Evolutionary conservation across 495 filamentous ascomycete genomes (phyloP), one percentile per base, ranked within the genome.

Genomic region (Penicillium antarcticum): DNA sequence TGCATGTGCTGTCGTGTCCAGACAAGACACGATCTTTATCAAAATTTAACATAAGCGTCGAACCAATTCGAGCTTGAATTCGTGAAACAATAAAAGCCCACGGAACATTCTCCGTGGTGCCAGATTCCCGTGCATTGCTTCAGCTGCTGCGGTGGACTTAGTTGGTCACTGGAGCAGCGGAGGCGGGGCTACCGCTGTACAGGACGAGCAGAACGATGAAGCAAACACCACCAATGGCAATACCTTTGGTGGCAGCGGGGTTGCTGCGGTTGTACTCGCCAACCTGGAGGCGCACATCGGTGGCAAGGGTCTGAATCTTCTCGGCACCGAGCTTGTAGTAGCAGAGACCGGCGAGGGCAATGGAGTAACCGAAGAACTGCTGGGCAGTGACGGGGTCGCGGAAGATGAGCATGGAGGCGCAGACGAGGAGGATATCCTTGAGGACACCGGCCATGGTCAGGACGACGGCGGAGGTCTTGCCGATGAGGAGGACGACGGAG

Each of bases 391-490:
- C 84, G 39, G 84, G 82, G 54, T 89, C 91, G 37, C 79, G 78
- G 85, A 89, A 95, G 66, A 97, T 89, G 52, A 88, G 54, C 78
- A 96, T 91, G 46, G 89, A 95, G 45, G 87, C 87, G 48, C 77
- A 68, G 50, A 97, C 91, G 35, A 97, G 87, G 52, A 97, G 81
- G 58, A 97, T 91, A 71, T 97, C 92, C 78, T 97, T 97, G 61
- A 96, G 84, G 48, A 96, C 89, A 73, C 92, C 92, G 69, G 88
- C 95, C 54, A 97, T 87, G 42, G 92, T 96, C 55, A 95, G 85
- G 68, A 95, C 89, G 29, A 97, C 86, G 42, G 89, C 90, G 3
- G 91, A 96, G 24, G 92, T 97, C 77, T 89, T 91, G 72, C 92
- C 92, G 71, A 97, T 96, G 73, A 95, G 65, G 71, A 95, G 88